Conservation (phyloP, 768 basidiomycete genomes). For the Kwoniella bestiolae region DNA sequence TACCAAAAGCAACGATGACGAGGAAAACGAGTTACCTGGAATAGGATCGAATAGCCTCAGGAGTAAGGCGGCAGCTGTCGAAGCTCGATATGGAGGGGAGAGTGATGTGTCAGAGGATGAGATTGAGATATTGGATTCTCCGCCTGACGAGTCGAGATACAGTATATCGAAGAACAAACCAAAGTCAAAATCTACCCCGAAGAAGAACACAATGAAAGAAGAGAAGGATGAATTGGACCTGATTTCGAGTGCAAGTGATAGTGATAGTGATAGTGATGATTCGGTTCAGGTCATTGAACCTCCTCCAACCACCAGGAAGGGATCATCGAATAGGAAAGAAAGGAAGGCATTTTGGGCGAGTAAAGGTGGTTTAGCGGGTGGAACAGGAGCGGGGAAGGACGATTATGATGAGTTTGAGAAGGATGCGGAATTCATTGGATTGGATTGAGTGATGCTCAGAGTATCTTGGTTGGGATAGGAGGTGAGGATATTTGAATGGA, state of each 20-base stretch:
- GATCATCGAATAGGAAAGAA: constrained; percentile 20
- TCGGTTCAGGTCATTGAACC: constrained; percentile 1
- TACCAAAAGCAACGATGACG: constrained; percentile 16
- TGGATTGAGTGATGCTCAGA: constrained; percentile 18
- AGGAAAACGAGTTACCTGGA: constrained; percentile 17
- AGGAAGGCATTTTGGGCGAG: constrained; percentile 44
- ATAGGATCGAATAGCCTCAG: not conserved
- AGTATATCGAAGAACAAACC: constrained; percentile 13
- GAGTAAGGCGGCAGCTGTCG: not conserved
- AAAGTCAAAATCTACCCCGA: not conserved
- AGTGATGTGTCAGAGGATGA: constrained; percentile 19
- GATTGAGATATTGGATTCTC: constrained; percentile 18
- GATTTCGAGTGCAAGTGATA: not conserved
- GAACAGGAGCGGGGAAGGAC: constrained; percentile 13
- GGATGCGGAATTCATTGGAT: constrained; percentile 23
- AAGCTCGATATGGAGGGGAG: constrained; percentile 6
- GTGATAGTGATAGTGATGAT: not conserved
- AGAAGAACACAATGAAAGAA: not conserved
- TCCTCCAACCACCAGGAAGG: constrained; percentile 2
- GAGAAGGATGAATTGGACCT: constrained; percentile 1
- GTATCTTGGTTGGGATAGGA: no score
- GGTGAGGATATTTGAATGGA: no score
- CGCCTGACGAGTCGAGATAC: constrained; percentile 41
- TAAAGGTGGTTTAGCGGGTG: constrained; percentile 31
- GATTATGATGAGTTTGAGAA: constrained; percentile 19